Evolutionary conservation across 305 asterid species (phyloP), one percentile per base, ranked within the genome.

Genomic region (Fraxinus sp.): DNA sequence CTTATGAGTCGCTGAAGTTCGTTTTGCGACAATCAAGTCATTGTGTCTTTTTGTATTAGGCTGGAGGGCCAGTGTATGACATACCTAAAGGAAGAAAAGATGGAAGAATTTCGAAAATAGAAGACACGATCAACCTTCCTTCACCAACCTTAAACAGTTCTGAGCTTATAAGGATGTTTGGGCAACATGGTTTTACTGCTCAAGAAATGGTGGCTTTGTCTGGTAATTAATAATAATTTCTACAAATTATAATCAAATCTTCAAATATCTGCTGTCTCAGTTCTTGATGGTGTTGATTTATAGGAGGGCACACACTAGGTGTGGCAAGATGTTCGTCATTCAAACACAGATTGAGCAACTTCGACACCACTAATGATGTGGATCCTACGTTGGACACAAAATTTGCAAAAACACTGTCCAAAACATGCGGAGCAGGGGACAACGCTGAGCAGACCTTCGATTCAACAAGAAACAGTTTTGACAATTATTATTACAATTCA

Each of bases 191-290:
- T 72, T 93, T 95, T 82, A 91, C 89, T 44, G 89, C 92, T 46
- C 94, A 89, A 86, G 95, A 95, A 70, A 95, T 95, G 99, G 98
- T 95, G 16, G 99, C 92, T 80, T 85, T 95, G 80, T 94, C 98
- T 0, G 98, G 98, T 94, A 86, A 37, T 1, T 35, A 57, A 22
- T 41, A 4, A 68, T 7, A 13, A 59, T 8, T 46, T 13, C 9
- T 52, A 22, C 57, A 3, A 20, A 13, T 16, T 49, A 4, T 49
- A 49, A 49, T 49, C 22, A 49, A 16, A 16, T 49, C 62, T 49
- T 49, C 62, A 49, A 49, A 49, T 49, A 9, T 44, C 7, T 49
- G 28, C 57, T 9, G 9, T 7, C 4, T 78, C 66, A 26, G n/a
- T 22, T 62, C 22, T 62, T 32, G 18, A 16, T 20, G 11, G 18